Evolutionary conservation across 768 basidiomycete species (phyloP), one percentile per base, ranked within the genome.

Genomic region (Kwoniella heveanensis): DNA sequence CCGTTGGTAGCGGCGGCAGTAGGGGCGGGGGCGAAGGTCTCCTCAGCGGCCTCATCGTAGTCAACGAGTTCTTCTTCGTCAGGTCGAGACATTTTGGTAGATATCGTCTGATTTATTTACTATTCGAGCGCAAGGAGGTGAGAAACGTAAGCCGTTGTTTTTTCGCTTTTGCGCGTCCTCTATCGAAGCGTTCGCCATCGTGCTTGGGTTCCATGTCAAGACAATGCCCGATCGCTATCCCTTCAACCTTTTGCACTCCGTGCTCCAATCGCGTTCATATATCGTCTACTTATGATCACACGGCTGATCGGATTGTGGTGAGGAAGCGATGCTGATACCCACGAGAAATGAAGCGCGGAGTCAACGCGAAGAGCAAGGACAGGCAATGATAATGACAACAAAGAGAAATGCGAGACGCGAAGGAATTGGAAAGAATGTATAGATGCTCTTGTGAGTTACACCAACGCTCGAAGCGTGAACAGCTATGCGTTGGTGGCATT

Each of bases 11-110:
- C 70, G n/a, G 70, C 55, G 22, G 70, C 55, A 37, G 76, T 60
- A 49, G 76, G 84, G 49, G 82, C 80, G 64, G 84, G 83, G 56
- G 70, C 68, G 61, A 74, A 69, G 30, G 73, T 72, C 62, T 79
- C 79, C 65, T 78, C 77, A 51, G 70, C 72, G 49, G 75, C 67
- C 66, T 81, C 80, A 62, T 81, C 79, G 77, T 81, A 80, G 62
- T 80, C 80, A 57, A 80, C 79, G 64, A 80, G 77, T 61, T 79
- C 79, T 76, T 81, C 79, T 54, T 75, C 76, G 54, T 79, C 77
- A 57, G 78, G 76, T 62, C 77, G 72, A 59, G 77, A 78, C 77
- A 80, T 78, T 70, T 60, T 77, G 53, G 8, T 21, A 48, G 24
- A 24, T 59, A 47, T 25, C 15, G 36, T 57, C 53, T 27, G 22